Conservation (phyloP, 2,329 filamentous ascomycete genomes). For the Podosphaera fusca region DNA sequence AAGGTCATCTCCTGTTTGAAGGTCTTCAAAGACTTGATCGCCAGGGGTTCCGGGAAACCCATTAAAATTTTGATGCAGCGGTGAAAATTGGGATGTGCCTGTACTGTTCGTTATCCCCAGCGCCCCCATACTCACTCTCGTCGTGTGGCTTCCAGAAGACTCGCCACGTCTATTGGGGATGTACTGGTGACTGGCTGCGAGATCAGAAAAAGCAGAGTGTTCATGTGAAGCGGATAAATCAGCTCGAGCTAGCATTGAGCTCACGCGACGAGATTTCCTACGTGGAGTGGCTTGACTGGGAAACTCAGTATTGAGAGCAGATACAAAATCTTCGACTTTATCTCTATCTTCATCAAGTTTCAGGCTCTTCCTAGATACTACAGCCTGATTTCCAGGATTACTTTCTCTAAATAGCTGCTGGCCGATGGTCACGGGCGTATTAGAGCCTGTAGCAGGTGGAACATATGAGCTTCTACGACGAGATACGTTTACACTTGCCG, state of each 20-base stretch:
- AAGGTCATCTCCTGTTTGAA: slow-evolving; percentile 36
- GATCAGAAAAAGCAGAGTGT: slow-evolving; percentile 55
- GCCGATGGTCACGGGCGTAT: slow-evolving; percentile 41
- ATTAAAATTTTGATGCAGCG: slow-evolving; percentile 24
- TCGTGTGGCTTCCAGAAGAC: slow-evolving; percentile 46
- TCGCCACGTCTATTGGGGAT: slow-evolving; percentile 25
- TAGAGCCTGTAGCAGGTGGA: slow-evolving; percentile 43
- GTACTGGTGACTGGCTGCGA: slow-evolving; percentile 24
- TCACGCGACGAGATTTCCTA: slow-evolving; percentile 54
- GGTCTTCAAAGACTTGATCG: slow-evolving; percentile 45
- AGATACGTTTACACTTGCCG: slow-evolving; percentile 18
- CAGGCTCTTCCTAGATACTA: slow-evolving; percentile 6
- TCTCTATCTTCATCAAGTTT: slow-evolving; percentile 10
- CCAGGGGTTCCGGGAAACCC: slow-evolving; percentile 46
- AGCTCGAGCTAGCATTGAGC: slow-evolving; percentile 69
- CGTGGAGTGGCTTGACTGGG: slow-evolving; percentile 28
- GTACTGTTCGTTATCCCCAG: slow-evolving; percentile 18
- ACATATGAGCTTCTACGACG: slow-evolving; percentile 38
- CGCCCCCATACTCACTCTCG: slow-evolving; percentile 29
- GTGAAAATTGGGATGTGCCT: slow-evolving; percentile 9
- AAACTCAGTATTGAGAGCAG: slow-evolving; percentile 48
- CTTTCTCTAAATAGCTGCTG: slow-evolving; percentile 52
- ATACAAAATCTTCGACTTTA: slow-evolving; percentile 34
- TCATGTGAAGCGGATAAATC: slow-evolving; percentile 75
- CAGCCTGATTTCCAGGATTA: slow-evolving; percentile 26